Base-by-base conservation (phyloP, 257 asterid genomes). In the Penstemon newberryi region DNA sequence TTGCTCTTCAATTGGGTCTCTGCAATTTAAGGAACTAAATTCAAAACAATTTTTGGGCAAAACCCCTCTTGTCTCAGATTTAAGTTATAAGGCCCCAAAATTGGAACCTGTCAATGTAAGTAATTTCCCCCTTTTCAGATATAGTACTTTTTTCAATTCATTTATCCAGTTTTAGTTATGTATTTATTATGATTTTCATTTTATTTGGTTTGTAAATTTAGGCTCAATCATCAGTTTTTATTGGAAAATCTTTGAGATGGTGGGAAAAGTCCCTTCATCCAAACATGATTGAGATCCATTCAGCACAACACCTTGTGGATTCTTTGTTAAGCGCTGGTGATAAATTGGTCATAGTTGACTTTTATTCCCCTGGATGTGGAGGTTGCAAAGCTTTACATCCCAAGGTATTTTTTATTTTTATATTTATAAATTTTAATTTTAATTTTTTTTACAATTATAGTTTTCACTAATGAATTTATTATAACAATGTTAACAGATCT, bases 351-450 rank as follows among this genome's bases (percentile, higher is more conserved):
- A 76, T 90, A 15, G 72, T 92, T 63, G 96, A 86, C 82, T 92
- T 92, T 46, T 92, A 88, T 77, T 92, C 97, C 33, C 98, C 96
- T 66, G 97, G 94, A 12, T 92, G 98, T 86, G 98, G 97, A 3
- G 97, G 96, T 39, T 92, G 98, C 85, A 92, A 84, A 73, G 75
- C 97, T 64, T 75, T 90, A 84, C 95, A 92, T 70, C 97, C 97
- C 3, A 92, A 90, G 96, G 98, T 92, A 75, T 11, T 62, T 62
- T 6, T 53, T 19, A 15, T 66, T 67, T 42, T 50, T 49, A 33
- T 15, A 0, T 15, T 15, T 15, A 25, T 1, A 25, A 0, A 0
- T 25, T 0, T 25, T 1, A 25, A 25, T 25, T 25, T 25, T 1
- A 25, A 25, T 25, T 25, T 1, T 25, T 25, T 25, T 25, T 25